A percentile compares a stretch with the other conserved stretches of the same genome.
phyloP scores from a whole-genome alignment of 148 eudicot species.

The Vaccinium vitisidaea region DNA sequence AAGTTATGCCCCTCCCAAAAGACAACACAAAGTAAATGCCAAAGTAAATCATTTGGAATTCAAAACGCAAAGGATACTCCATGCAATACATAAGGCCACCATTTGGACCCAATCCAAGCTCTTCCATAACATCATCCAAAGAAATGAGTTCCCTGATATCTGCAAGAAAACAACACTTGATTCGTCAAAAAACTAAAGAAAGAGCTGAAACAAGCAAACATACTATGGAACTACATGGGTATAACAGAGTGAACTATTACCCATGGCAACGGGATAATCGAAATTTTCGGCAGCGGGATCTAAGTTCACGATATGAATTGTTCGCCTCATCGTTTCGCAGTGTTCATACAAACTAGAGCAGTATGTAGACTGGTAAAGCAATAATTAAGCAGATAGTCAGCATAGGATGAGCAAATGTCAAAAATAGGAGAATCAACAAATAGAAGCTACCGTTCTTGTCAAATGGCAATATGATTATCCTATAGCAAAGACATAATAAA shows the following conservation, averaged over 20 bases:
- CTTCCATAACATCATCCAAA: slow-evolving; percentile 97
- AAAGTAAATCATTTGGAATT: neutral
- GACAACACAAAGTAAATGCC: neutral
- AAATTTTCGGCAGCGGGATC: slow-evolving; percentile 97
- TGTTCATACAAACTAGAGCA: slow-evolving; percentile 82
- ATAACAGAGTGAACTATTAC: slow-evolving; percentile 19
- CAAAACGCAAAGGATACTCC: slow-evolving; percentile 61
- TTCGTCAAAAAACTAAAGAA: neutral
- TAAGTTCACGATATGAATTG: slow-evolving; percentile 72
- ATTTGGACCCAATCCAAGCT: slow-evolving; percentile 86
- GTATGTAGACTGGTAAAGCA: slow-evolving; percentile 65
- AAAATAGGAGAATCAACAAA: neutral
- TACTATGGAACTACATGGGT: neutral
- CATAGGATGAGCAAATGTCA: neutral
- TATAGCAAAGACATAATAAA: neutral
- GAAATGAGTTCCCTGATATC: slow-evolving; percentile 81
- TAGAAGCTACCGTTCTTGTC: neutral
- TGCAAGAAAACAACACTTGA: slow-evolving; percentile 13
- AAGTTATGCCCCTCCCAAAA: neutral
- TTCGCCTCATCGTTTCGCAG: slow-evolving; percentile 64
- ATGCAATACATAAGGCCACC: slow-evolving; percentile 93
- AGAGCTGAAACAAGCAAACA: neutral
- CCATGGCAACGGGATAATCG: slow-evolving; percentile 91
- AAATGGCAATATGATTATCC: neutral
- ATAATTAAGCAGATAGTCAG: neutral